These are phyloP conservation scores for Oryza officinalis DNA, from an alignment of 176 grass and related monocot species.

Conservation along the genomic window DNA sequence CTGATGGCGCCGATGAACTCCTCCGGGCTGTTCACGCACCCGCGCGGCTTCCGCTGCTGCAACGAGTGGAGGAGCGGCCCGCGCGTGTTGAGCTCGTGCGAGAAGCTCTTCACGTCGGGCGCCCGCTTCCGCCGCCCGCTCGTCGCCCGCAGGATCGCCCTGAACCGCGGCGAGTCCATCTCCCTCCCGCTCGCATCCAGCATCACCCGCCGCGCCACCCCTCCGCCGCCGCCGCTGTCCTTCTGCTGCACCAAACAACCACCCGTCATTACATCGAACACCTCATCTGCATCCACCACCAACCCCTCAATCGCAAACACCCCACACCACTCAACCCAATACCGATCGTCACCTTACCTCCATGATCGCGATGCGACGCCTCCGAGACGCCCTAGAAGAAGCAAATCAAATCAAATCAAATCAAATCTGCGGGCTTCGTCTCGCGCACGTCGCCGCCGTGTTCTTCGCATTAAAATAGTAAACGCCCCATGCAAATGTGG, in stretches of 20 bases:
- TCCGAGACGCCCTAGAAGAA: not conserved
- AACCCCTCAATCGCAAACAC: no score
- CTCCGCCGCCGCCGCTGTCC: not conserved
- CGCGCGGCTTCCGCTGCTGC: conserved; percentile 43
- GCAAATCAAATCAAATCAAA: no score
- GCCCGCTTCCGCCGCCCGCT: conserved; percentile 81
- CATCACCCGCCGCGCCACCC: conserved; percentile 21
- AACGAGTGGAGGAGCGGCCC: conserved; percentile 45
- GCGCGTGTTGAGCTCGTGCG: conserved; percentile 69
- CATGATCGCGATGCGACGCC: conserved; percentile 30
- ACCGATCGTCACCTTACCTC: conserved; percentile 31
- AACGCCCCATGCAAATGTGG: not conserved
- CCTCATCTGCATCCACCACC: not conserved
- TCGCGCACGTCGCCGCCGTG: not conserved
- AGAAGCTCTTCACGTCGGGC: conserved; percentile 87
- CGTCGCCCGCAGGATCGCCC: conserved; percentile 79
- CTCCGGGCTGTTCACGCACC: conserved; percentile 25
- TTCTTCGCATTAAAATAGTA: not conserved
- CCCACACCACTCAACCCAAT: not conserved
- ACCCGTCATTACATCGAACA: conserved; percentile 20
- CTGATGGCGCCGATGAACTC: conserved; percentile 72
- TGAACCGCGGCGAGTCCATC: conserved; percentile 89
- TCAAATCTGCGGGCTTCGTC: not conserved
- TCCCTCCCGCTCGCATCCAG: conserved; percentile 53
- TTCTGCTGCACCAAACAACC: conserved; percentile 18